Evolutionary conservation across 768 basidiomycete genomes (phyloP).

Genomic region (Suillus brevipes): DNA sequence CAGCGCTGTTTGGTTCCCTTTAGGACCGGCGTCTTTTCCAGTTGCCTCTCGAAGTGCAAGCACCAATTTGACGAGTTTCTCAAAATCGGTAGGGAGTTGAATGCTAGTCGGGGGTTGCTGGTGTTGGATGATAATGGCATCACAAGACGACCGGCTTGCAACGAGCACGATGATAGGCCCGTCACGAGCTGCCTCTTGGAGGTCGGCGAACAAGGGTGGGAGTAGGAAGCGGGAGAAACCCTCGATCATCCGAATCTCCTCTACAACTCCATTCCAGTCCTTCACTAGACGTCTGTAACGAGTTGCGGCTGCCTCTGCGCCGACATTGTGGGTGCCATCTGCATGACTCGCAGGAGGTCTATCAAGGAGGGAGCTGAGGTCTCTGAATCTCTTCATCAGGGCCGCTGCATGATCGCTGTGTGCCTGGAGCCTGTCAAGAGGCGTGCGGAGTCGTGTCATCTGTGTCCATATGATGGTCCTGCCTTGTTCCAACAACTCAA

Average conservation of each 20-base stretch:
- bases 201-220: slow-evolving; percentile 10
- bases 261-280: slow-evolving; percentile 16
- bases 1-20: not conserved
- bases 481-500: not conserved
- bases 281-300: not conserved
- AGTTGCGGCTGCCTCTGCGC: not conserved
- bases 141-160: slow-evolving; percentile 11
- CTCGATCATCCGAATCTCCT: slow-evolving; percentile 12
- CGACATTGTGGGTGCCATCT: not conserved
- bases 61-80: not conserved
- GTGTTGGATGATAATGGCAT: slow-evolving; percentile 15
- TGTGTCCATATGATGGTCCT: not conserved
- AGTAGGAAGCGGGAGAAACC: slow-evolving; percentile 19
- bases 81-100: not conserved
- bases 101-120: not conserved
- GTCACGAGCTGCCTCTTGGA: slow-evolving; percentile 9
- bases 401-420: not conserved
- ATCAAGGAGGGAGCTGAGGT: not conserved
- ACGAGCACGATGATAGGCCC: slow-evolving; percentile 8
- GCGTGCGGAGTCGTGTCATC: not conserved
- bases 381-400: not conserved
- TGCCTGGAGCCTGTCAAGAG: not conserved
- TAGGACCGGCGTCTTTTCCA: too few relatives aligned
- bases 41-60: too few relatives aligned
- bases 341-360: not conserved